Evolutionary conservation across 352 stramenopile species (phyloP).

Genomic region (Blastocystis sp.): DNA sequence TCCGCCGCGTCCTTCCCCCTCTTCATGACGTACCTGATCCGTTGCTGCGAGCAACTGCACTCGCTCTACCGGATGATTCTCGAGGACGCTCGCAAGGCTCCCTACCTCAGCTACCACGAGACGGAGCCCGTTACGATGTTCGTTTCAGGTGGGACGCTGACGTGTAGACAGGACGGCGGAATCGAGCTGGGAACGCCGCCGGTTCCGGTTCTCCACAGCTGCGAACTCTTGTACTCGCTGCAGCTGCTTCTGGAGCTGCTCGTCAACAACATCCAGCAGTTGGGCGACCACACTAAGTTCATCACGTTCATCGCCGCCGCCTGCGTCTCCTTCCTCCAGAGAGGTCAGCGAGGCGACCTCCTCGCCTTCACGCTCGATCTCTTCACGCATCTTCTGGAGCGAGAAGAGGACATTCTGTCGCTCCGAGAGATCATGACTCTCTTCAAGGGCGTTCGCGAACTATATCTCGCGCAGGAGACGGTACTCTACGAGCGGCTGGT

Average conservation of each 20-base stretch:
- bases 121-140: not conserved
- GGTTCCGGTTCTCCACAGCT: not conserved
- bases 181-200: not conserved
- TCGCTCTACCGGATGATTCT: not conserved
- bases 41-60: constrained; percentile 9
- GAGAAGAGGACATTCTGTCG: not conserved
- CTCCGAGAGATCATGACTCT: not conserved
- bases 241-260: constrained; percentile 12
- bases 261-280: not conserved
- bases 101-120: not conserved
- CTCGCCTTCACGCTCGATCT: not conserved
- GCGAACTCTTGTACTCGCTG: constrained; percentile 12
- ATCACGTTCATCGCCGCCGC: not conserved
- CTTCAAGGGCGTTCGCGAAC: not conserved
- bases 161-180: not conserved
- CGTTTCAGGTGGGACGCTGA: not conserved
- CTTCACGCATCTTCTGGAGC: not conserved
- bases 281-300: constrained; percentile 1
- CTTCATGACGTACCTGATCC: not conserved
- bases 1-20: not conserved
- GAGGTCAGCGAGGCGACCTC: not conserved
- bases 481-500: not conserved
- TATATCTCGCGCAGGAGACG: not conserved
- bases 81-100: not conserved
- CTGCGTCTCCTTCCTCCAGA: not conserved